phyloP scores from a whole-genome alignment of 148 eudicot species.

The Linanthus parryae region DNA sequence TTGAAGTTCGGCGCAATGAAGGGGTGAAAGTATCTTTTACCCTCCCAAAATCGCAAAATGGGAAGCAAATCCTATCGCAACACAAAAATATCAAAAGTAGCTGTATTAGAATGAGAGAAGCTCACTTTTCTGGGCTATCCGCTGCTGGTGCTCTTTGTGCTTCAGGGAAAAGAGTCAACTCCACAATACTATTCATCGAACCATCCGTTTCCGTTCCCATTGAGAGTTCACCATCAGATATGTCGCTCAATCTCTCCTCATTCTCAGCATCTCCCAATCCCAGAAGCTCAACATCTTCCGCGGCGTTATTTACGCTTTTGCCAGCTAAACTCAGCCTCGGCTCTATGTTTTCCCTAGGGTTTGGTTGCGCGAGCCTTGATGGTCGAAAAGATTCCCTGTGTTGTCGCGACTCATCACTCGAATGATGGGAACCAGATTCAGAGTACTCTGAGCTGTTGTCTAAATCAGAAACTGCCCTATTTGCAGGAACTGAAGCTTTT shows the following conservation, averaged over 20 bases:
- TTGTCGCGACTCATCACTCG: conserved; percentile 50
- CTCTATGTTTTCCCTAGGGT: conserved; percentile 30
- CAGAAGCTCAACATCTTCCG: conserved; percentile 67
- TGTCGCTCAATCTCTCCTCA: conserved; percentile 92
- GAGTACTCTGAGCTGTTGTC: conserved; percentile 69
- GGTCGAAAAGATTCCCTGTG: conserved; percentile 42
- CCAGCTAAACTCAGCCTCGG: conserved; percentile 18
- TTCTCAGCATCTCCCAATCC: conserved; percentile 75
- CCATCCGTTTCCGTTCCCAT: conserved; percentile 99
- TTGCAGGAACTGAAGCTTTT: conserved; percentile 24
- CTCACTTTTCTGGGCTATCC: conserved; percentile 51
- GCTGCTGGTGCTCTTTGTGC: conserved; percentile 28
- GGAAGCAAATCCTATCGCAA: not conserved
- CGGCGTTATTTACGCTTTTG: conserved; percentile 30
- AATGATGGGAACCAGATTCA: conserved; percentile 68
- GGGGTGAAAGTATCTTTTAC: not conserved
- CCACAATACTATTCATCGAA: conserved; percentile 72
- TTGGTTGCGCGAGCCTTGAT: conserved; percentile 34
- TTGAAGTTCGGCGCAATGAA: no score
- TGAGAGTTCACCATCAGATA: conserved; percentile 92
- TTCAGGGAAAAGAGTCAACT: conserved; percentile 90
- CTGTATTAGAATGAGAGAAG: conserved; percentile 2
- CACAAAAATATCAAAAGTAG: not conserved
- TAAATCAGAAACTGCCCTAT: conserved; percentile 51
- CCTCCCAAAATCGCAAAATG: not conserved